Percentiles rank a stretch among this genome's conserved stretches.
phyloP scores from a whole-genome alignment of 2,329 filamentous ascomycete genomes.

The Colletotrichum kahawae region DNA sequence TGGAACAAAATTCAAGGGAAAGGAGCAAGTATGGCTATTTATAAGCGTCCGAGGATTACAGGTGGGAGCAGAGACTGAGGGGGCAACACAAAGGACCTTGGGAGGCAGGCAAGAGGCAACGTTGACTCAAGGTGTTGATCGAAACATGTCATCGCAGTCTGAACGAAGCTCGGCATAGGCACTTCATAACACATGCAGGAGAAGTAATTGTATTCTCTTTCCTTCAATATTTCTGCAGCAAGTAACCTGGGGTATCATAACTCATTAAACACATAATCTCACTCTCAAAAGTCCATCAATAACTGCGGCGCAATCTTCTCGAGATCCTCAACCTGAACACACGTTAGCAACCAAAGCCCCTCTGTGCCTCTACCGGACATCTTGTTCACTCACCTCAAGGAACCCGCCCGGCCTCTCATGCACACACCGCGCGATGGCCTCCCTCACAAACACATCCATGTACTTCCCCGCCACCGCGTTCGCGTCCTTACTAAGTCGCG shows the following conservation, averaged over 20 bases:
- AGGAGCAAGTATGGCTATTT: too few relatives aligned
- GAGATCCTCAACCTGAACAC: conserved; percentile 77
- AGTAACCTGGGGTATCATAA: background rate
- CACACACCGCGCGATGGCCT: conserved; percentile 81
- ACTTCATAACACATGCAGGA: too few relatives aligned
- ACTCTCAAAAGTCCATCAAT: conserved; percentile 77
- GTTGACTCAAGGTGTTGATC: too few relatives aligned
- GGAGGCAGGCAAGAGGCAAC: too few relatives aligned
- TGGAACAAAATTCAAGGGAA: too few relatives aligned
- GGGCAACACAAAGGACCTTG: too few relatives aligned
- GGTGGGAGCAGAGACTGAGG: too few relatives aligned
- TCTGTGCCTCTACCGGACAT: background rate
- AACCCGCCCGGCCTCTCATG: conserved; percentile 74
- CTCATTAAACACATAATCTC: background rate
- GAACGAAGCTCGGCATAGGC: too few relatives aligned
- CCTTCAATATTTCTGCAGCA: rapidly evolving
- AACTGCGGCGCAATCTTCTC: conserved; percentile 88
- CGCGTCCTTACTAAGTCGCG: conserved; percentile 77
- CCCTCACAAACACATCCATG: conserved; percentile 87
- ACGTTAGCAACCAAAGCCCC: conserved; percentile 4
- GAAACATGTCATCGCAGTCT: too few relatives aligned
- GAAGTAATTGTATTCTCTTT: background rate
- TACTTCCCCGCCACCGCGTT: conserved; percentile 82
- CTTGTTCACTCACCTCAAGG: conserved; percentile 66
- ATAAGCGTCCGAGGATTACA: too few relatives aligned